Conservation (phyloP, 352 stramenopile species). For the Pythium periplocum region DNA sequence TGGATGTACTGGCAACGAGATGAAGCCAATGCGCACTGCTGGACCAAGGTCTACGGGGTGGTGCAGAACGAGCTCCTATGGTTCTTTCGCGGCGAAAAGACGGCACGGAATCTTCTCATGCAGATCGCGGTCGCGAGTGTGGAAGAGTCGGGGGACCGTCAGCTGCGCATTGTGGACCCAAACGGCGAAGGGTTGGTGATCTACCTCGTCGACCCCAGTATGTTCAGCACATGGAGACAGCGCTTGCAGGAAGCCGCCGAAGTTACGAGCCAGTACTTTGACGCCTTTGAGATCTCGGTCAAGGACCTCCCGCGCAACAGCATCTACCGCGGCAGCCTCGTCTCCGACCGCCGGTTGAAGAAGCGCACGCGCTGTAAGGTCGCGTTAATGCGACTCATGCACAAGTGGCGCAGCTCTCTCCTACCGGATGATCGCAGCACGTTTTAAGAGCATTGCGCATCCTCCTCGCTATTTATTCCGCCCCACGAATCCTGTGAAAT, state of each 20-base stretch:
- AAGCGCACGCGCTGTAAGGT: slow-evolving; percentile 48
- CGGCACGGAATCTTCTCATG: slow-evolving; percentile 53
- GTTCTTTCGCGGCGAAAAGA: slow-evolving; percentile 61
- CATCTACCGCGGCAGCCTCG: slow-evolving; percentile 62
- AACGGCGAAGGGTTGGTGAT: slow-evolving; percentile 77
- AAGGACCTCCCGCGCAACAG: slow-evolving; percentile 52
- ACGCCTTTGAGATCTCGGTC: slow-evolving; percentile 44
- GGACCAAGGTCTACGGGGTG: slow-evolving; percentile 78
- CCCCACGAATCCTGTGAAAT: neutral
- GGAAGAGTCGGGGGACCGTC: slow-evolving; percentile 52
- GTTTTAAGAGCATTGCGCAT: slow-evolving; percentile 1
- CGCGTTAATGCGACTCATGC: slow-evolving; percentile 31
- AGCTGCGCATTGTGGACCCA: slow-evolving; percentile 63
- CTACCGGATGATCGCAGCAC: slow-evolving; percentile 17
- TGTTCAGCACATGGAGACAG: slow-evolving; percentile 41
- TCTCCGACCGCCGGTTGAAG: slow-evolving; percentile 47
- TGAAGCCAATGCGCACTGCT: slow-evolving; percentile 54
- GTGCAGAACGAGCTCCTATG: slow-evolving; percentile 79
- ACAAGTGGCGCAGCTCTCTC: slow-evolving; percentile 25
- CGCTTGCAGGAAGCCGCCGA: slow-evolving; percentile 55
- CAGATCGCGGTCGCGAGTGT: slow-evolving; percentile 74
- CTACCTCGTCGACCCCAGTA: slow-evolving; percentile 51
- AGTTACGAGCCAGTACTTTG: slow-evolving; percentile 65
- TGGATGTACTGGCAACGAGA: slow-evolving; percentile 87
- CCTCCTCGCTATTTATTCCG: slow-evolving; percentile 2